Percentiles rank a stretch among this genome's conserved stretches.
phyloP scores from a whole-genome alignment of 2,329 filamentous ascomycete species.

The Ascochyta lentis region DNA sequence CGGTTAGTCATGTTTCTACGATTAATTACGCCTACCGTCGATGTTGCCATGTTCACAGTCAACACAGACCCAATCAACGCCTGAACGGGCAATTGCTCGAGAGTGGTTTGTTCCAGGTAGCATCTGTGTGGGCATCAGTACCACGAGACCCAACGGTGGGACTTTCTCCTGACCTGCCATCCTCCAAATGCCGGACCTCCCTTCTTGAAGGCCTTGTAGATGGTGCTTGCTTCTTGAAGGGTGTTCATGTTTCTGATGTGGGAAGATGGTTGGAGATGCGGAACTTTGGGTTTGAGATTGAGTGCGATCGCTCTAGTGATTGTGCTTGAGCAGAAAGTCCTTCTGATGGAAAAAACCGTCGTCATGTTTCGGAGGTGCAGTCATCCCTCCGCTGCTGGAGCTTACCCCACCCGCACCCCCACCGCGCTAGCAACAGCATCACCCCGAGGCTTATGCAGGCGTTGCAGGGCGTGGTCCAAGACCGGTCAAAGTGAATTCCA shows the following conservation, averaged over 20 bases:
- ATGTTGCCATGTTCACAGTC: slow-evolving; percentile 65
- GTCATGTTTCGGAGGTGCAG: slow-evolving; percentile 20
- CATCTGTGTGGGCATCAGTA: slow-evolving; percentile 42
- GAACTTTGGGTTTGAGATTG: not conserved
- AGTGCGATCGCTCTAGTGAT: not conserved
- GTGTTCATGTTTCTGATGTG: slow-evolving; percentile 40
- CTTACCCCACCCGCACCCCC: slow-evolving; percentile 31
- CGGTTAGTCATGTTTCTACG: not conserved
- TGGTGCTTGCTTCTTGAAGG: slow-evolving; percentile 62
- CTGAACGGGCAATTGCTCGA: slow-evolving; percentile 59
- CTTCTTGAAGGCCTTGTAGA: slow-evolving; percentile 59
- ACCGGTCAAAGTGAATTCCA: no score
- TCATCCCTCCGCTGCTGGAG: slow-evolving; percentile 7
- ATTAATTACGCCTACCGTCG: slow-evolving; percentile 49
- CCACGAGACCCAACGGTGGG: no score
- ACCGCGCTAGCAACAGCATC: slow-evolving; percentile 19
- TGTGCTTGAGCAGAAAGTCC: not conserved
- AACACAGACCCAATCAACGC: slow-evolving; percentile 62
- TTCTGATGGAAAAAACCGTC: slow-evolving; percentile 16
- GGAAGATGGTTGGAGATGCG: not conserved
- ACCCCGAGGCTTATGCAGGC: slow-evolving; percentile 11
- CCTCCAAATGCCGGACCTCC: slow-evolving; percentile 61
- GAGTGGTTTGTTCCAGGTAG: slow-evolving; percentile 62
- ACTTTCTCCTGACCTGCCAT: slow-evolving; percentile 58
- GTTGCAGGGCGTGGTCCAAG: not conserved